Base-by-base conservation (phyloP, 441 rosid genomes). In the Bocquillonia castaneifolia region DNA sequence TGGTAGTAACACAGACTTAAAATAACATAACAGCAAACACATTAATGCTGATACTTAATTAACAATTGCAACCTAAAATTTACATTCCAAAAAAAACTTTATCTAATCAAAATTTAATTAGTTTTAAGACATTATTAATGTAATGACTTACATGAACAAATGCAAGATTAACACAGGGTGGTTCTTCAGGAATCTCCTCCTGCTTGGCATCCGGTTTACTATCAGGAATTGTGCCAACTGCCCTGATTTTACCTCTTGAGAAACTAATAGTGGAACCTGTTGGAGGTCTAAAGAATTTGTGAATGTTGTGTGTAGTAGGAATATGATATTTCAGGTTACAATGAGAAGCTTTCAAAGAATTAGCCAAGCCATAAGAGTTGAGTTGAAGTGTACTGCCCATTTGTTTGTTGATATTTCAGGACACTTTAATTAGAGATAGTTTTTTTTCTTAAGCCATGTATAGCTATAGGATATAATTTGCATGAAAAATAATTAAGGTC, bases 1-100 rank as follows among this genome's bases (percentile, higher is more conserved):
- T 9, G 98, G 98, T 18, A 90, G 77, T 75, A 90, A 70, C 63
- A 88, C 93, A 22, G 98, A 88, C 97, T 90, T 63, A 17, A 77
- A 69, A 28, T 45, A 28, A 31, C 23, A 14, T 6, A 2, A 20
- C 13, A 45, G 26, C 31, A 63, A 13, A 18, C 2, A 13, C 18
- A 72, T 2, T 39, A 26, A 36, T 36, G 40, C 4, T 36, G 10
- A 36, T 3, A 36, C 4, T 4, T 36, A 10, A 3, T 3, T 36
- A 3, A 10, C 4, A 36, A 36, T 3, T 10, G 40, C 6, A 36
- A 36, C 4, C 10, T 4, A 36, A 36, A 36, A 3, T 4, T 40
- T 12, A 12, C 1, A 40, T 40, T 9, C 45, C 6, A 3, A 36
- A 36, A 36, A 36, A 6, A 40, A 34, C 7, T 34, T 7, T 34